Evolutionary conservation across 139 green algal genomes (phyloP), one percentile per base, ranked within the genome.

Genomic region (Chlorella sp.): DNA sequence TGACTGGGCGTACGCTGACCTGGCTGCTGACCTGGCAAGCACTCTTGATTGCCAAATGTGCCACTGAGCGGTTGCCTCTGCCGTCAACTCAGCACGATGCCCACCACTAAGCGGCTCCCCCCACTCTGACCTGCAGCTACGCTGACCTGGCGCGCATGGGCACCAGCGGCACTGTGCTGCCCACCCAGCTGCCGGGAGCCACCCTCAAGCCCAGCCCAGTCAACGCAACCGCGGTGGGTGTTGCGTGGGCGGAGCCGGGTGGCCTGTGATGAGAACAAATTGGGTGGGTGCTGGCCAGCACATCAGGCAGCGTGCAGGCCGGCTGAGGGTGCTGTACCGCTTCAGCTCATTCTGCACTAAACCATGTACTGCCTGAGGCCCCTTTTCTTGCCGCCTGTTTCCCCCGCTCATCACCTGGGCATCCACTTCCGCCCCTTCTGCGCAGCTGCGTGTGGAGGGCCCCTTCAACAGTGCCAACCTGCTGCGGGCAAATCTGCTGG

Each of bases 401-500:
- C n/a, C n/a, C n/a, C n/a, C n/a, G n/a, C n/a, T n/a, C n/a, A n/a
- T n/a, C n/a, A n/a, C n/a, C n/a, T n/a, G n/a, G n/a, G n/a, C 4
- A 71, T 28, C 39, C 22, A 26, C 28, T 57, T 9, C 48, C 48
- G 7, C 9, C 48, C 48, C 48, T 9, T 5, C 48, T 9, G 48
- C 14, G 64, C 83, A 88, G 83, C 83, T 88, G 83, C 83, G 83
- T 28, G 36, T 88, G 61, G 69, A 61, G 24, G 83, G 83, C 3
- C 61, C 24, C 24, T 57, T 48, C 83, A 80, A 60, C 37, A 32
- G 18, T 24, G 83, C 83, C 26, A 61, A 24, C 83, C 83, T 88
- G 83, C 12, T 64, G 64, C 19, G 83, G 1, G 40, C 83, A 36
- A 80, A 88, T 39, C 42, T 80, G n/a, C 64, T 79, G 83, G 7